These are phyloP conservation scores for Clitopilus passeckerianus DNA, from an alignment of 768 basidiomycete genomes.

Conservation along the genomic window DNA sequence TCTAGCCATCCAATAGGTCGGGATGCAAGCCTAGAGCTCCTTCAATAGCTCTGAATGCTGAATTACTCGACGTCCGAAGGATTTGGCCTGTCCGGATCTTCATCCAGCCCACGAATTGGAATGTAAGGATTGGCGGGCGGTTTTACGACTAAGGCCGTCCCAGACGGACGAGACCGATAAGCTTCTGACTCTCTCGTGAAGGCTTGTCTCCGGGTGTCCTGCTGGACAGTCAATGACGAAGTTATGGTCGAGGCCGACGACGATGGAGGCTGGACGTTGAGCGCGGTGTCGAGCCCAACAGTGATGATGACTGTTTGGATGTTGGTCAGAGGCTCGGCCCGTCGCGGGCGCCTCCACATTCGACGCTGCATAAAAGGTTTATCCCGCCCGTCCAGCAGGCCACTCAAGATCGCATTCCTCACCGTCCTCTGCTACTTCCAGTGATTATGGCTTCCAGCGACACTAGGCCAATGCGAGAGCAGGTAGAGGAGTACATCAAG, in stretches of 20 bases:
- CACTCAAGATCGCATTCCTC: background rate
- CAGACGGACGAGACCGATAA: background rate
- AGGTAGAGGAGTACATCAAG: slow-evolving; percentile 73
- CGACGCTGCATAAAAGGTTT: background rate
- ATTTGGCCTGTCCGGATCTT: background rate
- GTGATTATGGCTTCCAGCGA: background rate
- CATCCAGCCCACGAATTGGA: background rate
- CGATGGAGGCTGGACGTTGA: background rate
- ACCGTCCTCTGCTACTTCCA: background rate
- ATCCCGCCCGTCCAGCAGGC: background rate
- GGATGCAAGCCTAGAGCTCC: background rate
- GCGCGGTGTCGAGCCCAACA: background rate
- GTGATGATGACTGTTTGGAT: background rate
- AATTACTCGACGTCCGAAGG: background rate
- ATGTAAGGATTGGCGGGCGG: background rate
- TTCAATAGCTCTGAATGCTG: background rate
- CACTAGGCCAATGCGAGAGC: slow-evolving; percentile 59
- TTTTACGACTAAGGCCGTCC: background rate
- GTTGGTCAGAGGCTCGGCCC: background rate
- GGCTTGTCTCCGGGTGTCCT: no score
- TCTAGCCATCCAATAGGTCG: background rate
- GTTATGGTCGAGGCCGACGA: background rate
- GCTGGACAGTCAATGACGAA: background rate
- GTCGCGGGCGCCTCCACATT: background rate
- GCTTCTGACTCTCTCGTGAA: background rate